Base-by-base conservation (phyloP, 192 early-diverging fungal species). In the Backusella morwellensis region DNA sequence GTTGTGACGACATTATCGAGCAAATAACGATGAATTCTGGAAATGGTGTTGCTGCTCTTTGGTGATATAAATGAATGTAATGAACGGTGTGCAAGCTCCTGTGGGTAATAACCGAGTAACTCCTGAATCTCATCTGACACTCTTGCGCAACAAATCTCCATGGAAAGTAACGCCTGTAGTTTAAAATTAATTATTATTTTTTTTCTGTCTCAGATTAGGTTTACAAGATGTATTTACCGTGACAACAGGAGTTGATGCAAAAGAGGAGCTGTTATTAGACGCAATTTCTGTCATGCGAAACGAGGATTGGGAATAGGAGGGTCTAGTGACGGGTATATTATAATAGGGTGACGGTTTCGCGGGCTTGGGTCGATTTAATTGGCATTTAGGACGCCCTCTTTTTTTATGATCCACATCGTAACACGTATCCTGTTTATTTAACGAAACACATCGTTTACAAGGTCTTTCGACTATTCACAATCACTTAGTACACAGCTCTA, bases 341-440 rank as follows among this genome's bases (percentile, higher is more conserved):
- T 63, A 63, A 14, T 63, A 63, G 12, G 56, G 56, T 29, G 26
- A 63, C 8, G 56, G 23, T 12, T 63, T 63, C 0, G 23, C 56
- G 11, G 35, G 35, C 12, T 70, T 36, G 11, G 56, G 56, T 63
- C 56, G 56, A 63, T 35, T 70, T 21, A 23, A 38, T 41, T 90
- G 87, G 68, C 90, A 80, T 76, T 91, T 92, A 56, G 95, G 95
- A 1, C 95, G 86, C 14, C 95, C 95, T 74, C 95, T 84, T 70
- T 92, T 92, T 80, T 96, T 96, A 82, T 94, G 93, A 83, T 92
- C 90, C 36, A 94, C 91, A 81, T 96, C 95, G 26, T 91, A 82
- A 79, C 95, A 96, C 6, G 91, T 89, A 77, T 93, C 92, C 21
- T 87, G 86, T 77, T 90, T 92, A 36, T 89, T 90, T 42, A 93